Evolutionary conservation across 2,329 filamentous ascomycete genomes (phyloP).

Genomic region (Clathrospora elynae): DNA sequence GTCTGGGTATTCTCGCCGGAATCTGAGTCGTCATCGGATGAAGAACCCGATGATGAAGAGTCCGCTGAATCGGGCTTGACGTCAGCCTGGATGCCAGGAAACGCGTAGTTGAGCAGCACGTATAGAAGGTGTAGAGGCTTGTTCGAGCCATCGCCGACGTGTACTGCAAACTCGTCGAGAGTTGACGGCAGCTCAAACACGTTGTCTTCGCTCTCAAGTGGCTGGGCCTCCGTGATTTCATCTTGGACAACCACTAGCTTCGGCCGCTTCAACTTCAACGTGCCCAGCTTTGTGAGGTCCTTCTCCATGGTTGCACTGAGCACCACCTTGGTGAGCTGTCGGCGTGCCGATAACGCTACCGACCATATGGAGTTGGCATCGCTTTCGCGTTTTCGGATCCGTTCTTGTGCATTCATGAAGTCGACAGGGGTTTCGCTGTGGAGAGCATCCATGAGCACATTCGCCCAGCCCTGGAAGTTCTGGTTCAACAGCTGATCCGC

Average conservation of each 20-base stretch:
- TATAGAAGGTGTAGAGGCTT: slow-evolving; percentile 83
- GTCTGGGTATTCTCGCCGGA: slow-evolving; percentile 7
- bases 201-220: slow-evolving; percentile 37
- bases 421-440: slow-evolving; percentile 58
- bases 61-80: background rate
- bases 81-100: slow-evolving; percentile 19
- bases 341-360: slow-evolving; percentile 36
- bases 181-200: slow-evolving; percentile 62
- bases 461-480: slow-evolving; percentile 90
- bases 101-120: slow-evolving; percentile 65
- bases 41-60: slow-evolving; percentile 10
- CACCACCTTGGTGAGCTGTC: slow-evolving; percentile 74
- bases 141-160: slow-evolving; percentile 58
- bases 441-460: slow-evolving; percentile 65
- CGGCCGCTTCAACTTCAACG: slow-evolving; percentile 73
- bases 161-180: slow-evolving; percentile 55
- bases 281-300: slow-evolving; percentile 78
- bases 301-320: slow-evolving; percentile 91
- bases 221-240: slow-evolving; percentile 30
- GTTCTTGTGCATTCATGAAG: slow-evolving; percentile 58
- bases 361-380: slow-evolving; percentile 45
- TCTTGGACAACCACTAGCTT: slow-evolving; percentile 76
- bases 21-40: slow-evolving; percentile 21
- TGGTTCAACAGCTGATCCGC: slow-evolving; percentile 90
- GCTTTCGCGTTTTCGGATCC: slow-evolving; percentile 53